These are phyloP conservation scores for Sporodiniella umbellata DNA, from an alignment of 371 early-diverging fungal species.

Conservation along the genomic window DNA sequence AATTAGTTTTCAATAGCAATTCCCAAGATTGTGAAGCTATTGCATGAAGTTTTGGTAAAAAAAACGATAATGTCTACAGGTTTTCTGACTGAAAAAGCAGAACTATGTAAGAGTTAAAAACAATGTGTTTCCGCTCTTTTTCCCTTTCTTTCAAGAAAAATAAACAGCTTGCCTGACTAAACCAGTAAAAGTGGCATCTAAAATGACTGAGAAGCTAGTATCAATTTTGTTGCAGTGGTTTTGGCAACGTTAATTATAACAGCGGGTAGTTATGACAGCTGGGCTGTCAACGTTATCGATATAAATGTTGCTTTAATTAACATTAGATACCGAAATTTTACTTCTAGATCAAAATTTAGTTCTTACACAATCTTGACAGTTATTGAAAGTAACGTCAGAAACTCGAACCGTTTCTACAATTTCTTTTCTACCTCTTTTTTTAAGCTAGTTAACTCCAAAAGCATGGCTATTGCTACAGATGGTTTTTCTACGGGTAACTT, in stretches of 20 bases:
- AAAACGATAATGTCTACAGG: too few species aligned
- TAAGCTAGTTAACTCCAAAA: constrained; percentile 36
- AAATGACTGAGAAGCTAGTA: constrained; percentile 20
- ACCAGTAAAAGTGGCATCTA: constrained; percentile 22
- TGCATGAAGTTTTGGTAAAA: too few species aligned
- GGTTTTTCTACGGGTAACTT: constrained; percentile 21
- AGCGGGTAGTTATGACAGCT: constrained; percentile 32
- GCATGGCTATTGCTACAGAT: constrained; percentile 30
- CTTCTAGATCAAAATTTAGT: constrained; percentile 41
- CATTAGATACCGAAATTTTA: constrained; percentile 23
- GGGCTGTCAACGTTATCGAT: constrained; percentile 27
- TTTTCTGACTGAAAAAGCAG: too few species aligned
- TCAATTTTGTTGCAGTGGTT: constrained; percentile 22
- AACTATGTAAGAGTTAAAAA: too few species aligned
- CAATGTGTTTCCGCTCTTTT: too few species aligned
- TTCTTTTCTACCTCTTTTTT: constrained; percentile 26
- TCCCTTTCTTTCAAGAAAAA: too few species aligned
- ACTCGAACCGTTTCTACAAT: constrained; percentile 23
- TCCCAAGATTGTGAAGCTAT: too few species aligned
- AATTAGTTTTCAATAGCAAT: too few species aligned
- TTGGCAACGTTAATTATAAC: constrained; percentile 26
- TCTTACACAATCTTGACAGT: constrained; percentile 38
- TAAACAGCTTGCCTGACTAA: constrained; percentile 5
- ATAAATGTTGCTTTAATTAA: constrained; percentile 19
- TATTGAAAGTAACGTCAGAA: constrained; percentile 18